Conservation (phyloP, 2,329 filamentous ascomycete species). For the Trichoderma guizhouense region DNA sequence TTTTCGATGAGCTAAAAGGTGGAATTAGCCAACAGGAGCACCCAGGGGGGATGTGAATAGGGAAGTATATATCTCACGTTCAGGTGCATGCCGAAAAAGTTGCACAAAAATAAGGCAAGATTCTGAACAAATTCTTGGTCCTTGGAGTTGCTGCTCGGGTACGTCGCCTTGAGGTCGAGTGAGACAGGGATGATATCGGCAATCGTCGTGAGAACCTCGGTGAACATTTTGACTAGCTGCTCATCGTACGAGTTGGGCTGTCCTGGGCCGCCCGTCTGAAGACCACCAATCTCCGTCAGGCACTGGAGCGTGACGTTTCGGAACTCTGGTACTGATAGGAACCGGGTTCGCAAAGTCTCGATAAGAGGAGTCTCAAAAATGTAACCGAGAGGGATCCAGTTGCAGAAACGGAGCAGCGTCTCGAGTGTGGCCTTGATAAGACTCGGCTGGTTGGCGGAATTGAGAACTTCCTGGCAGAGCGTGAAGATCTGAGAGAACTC, state of each 20-base stretch:
- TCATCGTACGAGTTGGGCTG: constrained; percentile 79
- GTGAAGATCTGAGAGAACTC: constrained; percentile 99
- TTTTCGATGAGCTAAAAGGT: constrained; percentile 77
- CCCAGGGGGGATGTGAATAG: neutral
- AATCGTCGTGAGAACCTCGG: constrained; percentile 88
- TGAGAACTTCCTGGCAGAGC: constrained; percentile 92
- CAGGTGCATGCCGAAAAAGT: constrained; percentile 93
- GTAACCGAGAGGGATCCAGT: constrained; percentile 98
- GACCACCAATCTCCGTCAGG: constrained; percentile 91
- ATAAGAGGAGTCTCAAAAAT: constrained; percentile 98
- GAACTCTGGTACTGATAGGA: constrained; percentile 90
- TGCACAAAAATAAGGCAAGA: constrained; percentile 89
- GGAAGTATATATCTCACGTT: constrained; percentile 50
- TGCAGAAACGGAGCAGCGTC: constrained; percentile 91
- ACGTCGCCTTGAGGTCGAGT: constrained; percentile 86
- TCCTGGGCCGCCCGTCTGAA: constrained; percentile 74
- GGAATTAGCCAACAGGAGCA: neutral
- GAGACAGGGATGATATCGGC: constrained; percentile 85
- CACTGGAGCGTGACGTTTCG: constrained; percentile 96
- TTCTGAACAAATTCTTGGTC: constrained; percentile 99
- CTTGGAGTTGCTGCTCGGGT: constrained; percentile 82
- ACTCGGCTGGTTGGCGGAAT: constrained; percentile 81
- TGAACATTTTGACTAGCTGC: constrained; percentile 97
- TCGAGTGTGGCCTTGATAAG: constrained; percentile 95
- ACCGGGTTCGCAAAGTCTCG: constrained; percentile 86